These are phyloP conservation scores for Breynia disticha DNA, from an alignment of 441 rosid genomes.

Conservation along the genomic window DNA sequence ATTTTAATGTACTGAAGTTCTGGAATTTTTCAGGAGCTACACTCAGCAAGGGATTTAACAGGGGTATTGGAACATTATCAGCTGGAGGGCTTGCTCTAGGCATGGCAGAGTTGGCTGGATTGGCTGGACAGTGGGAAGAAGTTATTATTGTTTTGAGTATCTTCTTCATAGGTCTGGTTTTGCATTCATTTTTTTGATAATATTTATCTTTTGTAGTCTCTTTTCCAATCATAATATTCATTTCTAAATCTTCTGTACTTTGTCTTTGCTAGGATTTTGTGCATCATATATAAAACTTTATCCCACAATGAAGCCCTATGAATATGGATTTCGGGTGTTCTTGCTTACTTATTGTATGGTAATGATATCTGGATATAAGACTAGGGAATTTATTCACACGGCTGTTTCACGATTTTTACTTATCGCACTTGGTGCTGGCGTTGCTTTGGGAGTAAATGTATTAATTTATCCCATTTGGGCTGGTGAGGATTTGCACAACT, in stretches of 20 bases:
- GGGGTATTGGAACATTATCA: constrained; percentile 78
- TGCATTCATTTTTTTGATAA: background rate
- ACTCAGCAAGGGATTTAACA: constrained; percentile 72
- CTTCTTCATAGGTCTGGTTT: constrained; percentile 55
- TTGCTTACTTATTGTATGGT: constrained; percentile 49
- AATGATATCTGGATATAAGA: constrained; percentile 41
- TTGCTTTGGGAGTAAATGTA: constrained; percentile 33
- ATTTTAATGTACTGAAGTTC: background rate
- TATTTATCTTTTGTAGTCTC: constrained; percentile 4
- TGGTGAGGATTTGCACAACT: constrained; percentile 52
- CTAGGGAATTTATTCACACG: constrained; percentile 33
- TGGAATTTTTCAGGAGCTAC: constrained; percentile 34
- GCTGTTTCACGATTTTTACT: constrained; percentile 35
- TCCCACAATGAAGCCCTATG: constrained; percentile 51
- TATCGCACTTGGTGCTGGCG: constrained; percentile 43
- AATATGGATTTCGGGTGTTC: constrained; percentile 52
- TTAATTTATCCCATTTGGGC: constrained; percentile 53
- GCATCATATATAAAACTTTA: constrained; percentile 40
- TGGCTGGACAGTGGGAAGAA: constrained; percentile 58
- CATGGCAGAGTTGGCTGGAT: constrained; percentile 51
- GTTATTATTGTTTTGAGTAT: constrained; percentile 53
- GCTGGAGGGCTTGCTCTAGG: constrained; percentile 88
- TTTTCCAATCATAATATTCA: constrained; percentile 1
- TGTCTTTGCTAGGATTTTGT: constrained; percentile 31
- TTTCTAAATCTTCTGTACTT: background rate